These are phyloP conservation scores for Trichoderma sp. DNA, from an alignment of 2,329 filamentous ascomycete species.

Conservation along the genomic window DNA sequence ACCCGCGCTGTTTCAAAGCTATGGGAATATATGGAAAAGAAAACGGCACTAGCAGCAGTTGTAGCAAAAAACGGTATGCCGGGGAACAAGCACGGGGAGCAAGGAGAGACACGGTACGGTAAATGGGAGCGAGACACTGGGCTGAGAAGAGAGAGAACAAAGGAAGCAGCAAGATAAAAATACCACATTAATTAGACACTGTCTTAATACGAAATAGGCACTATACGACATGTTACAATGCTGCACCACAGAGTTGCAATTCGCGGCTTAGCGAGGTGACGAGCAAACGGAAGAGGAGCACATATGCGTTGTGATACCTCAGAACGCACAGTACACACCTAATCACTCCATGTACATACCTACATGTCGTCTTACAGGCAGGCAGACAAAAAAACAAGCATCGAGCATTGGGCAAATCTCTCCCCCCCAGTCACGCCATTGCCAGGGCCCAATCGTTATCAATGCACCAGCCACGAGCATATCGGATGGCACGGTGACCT, in stretches of 20 bases:
- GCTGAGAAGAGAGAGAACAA: neutral
- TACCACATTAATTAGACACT: neutral
- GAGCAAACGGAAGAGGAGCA: neutral
- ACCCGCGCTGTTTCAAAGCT: neutral
- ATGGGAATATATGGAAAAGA: too few species aligned
- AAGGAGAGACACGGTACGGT: neutral
- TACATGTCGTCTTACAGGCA: neutral
- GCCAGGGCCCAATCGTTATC: constrained; percentile 17
- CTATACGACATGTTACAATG: neutral
- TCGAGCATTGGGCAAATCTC: neutral
- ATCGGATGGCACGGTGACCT: constrained; percentile 11
- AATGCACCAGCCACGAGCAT: constrained; percentile 15
- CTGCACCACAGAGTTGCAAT: constrained; percentile 1
- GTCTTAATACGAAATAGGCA: neutral
- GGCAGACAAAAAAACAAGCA: neutral
- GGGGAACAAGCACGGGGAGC: neutral
- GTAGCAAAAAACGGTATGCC: neutral
- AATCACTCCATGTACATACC: neutral
- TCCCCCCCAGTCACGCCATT: constrained; percentile 15
- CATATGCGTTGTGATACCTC: neutral
- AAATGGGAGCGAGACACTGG: neutral
- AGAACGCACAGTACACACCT: neutral
- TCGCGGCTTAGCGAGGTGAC: neutral
- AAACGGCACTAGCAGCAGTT: neutral
- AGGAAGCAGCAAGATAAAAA: neutral